Base-by-base conservation (phyloP, 352 stramenopile species). In the Phytophthora vignae region DNA sequence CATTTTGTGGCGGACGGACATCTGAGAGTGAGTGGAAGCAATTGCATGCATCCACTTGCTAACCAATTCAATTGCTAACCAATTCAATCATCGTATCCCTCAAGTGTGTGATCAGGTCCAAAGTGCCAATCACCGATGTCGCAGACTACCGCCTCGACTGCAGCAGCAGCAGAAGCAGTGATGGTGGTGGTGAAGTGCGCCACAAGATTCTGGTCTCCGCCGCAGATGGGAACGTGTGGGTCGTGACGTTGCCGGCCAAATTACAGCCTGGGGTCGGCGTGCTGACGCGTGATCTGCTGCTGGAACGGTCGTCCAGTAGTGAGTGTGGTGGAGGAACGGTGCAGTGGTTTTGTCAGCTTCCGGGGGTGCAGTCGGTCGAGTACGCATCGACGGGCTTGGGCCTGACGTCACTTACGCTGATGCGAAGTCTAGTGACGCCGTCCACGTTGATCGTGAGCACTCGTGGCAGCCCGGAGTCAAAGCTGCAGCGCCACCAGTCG, bases 351-450 rank as follows among this genome's bases (percentile, higher is more conserved):
- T 65, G 25, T 15, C 69, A 74, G n/a, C 25, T 92, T 6, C 62
- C 79, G 11, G 86, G 86, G 14, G 77, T 78, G 9, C 84, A 83
- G 59, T 73, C 69, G 6, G 36, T 90, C 8, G 17, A 63, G 22
- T 63, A 78, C 33, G 29, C 71, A n/a, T 38, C 36, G 60, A 36
- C 61, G 33, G 55, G 8, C 36, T 64, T 48, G 6, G 56, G 22
- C 8, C 67, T 56, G 62, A 54, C 67, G 27, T 73, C 63, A 8
- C 44, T 81, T 9, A 77, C 60, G 0, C 67, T 92, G 17, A 82
- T 85, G 55, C 79, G 78, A 12, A 92, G 84, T 55, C 42, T 87
- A 1, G 42, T 94, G 19, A 76, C 77, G 7, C 87, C 87, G 8
- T 83, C 87, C 4, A 91, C 78, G 3, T 54, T 91, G n/a, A 50